Percentiles rank a stretch among this genome's conserved stretches.
Evolutionary conservation across 768 basidiomycete genomes (phyloP).

Genomic region (Chiua virens): DNA sequence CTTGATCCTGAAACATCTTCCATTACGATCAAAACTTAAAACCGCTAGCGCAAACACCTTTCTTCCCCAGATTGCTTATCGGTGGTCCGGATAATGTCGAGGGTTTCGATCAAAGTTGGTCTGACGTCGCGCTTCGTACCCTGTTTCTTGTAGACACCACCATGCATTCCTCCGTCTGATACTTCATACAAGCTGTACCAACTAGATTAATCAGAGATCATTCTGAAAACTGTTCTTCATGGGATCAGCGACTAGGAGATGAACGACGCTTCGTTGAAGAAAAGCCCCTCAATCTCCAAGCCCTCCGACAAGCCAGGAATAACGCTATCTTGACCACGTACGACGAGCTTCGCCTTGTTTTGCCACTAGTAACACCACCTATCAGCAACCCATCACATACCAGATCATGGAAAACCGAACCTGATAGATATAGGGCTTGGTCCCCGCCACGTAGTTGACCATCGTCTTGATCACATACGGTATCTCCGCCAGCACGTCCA

Average conservation of each 20-base stretch:
- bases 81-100: too few species aligned
- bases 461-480: slow-evolving; percentile 90
- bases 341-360: slow-evolving; percentile 51
- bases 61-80: too few species aligned
- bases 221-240: neutral
- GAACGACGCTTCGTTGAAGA: slow-evolving; percentile 92
- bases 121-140: too few species aligned
- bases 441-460: slow-evolving; percentile 89
- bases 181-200: slow-evolving; percentile 6
- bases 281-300: slow-evolving; percentile 55
- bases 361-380: slow-evolving; percentile 43
- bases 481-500: slow-evolving; percentile 94
- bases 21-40: neutral
- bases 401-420: slow-evolving; percentile 39
- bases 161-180: neutral
- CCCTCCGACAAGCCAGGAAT: slow-evolving; percentile 41
- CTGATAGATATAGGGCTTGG: slow-evolving; percentile 94
- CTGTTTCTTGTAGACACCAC: neutral
- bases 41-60: too few species aligned
- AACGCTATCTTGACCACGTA: slow-evolving; percentile 43
- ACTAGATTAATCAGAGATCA: neutral
- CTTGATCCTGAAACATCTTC: neutral
- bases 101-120: too few species aligned
- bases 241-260: slow-evolving; percentile 51
- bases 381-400: neutral